These are phyloP conservation scores for Umbelopsis sp. DNA, from an alignment of 192 early-diverging fungal species.

Conservation along the genomic window DNA sequence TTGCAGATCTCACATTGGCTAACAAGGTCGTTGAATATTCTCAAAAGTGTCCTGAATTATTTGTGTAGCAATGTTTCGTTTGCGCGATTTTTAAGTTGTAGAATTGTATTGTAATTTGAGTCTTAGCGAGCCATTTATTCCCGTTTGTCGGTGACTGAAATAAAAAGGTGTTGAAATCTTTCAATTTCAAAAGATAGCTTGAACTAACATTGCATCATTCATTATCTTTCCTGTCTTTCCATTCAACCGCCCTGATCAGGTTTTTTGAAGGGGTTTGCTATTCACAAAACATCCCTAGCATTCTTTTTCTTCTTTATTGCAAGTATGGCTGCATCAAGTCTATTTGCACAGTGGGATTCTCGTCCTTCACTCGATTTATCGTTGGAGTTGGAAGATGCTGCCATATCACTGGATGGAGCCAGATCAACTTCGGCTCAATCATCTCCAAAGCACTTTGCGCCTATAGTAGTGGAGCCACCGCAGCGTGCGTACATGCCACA, in stretches of 20 bases:
- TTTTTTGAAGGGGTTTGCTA: background rate
- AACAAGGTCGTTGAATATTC: conserved; percentile 37
- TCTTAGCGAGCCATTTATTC: too few species aligned
- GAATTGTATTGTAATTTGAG: too few species aligned
- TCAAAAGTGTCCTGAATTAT: conserved; percentile 38
- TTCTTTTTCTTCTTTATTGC: background rate
- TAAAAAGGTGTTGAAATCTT: background rate
- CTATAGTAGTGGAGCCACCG: conserved; percentile 8
- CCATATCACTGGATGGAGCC: too few species aligned
- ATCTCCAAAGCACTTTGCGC: background rate
- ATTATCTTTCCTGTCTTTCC: background rate
- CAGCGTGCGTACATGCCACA: conserved; percentile 10
- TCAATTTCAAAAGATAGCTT: background rate
- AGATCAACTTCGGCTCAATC: background rate
- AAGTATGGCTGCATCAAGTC: background rate
- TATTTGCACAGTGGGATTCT: conserved; percentile 8
- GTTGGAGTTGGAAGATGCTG: background rate
- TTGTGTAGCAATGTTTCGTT: conserved; percentile 9
- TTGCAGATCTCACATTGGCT: conserved; percentile 37
- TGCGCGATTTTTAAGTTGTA: too few species aligned
- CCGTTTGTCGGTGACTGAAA: background rate
- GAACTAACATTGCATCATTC: background rate
- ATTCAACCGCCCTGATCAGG: background rate
- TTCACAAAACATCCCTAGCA: background rate
- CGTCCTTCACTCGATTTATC: background rate